Percentiles rank a stretch among this genome's conserved stretches.
Conservation (phyloP, 768 basidiomycete species). For the Podaxis sp. region DNA sequence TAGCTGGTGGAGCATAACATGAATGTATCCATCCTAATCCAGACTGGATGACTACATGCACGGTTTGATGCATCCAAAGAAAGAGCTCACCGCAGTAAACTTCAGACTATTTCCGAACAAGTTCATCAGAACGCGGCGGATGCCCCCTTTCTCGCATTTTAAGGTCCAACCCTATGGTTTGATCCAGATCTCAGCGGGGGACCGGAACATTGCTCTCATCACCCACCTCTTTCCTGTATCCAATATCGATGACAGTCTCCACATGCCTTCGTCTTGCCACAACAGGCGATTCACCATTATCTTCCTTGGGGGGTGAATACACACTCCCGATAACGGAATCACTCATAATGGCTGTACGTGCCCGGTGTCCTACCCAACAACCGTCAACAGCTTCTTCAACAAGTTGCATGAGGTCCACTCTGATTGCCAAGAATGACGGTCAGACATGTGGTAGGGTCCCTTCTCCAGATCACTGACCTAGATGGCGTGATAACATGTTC, state of each 20-base stretch:
- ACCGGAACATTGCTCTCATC: neutral
- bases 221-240: constrained; percentile 62
- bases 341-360: constrained; percentile 64
- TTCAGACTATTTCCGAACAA: constrained; percentile 92
- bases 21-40: constrained; percentile 77
- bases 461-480: constrained; percentile 41
- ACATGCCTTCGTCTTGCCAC: constrained; percentile 51
- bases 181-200: neutral
- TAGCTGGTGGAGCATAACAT: constrained; percentile 77
- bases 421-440: constrained; percentile 18
- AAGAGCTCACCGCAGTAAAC: constrained; percentile 70
- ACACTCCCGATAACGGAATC: constrained; percentile 88
- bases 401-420: constrained; percentile 76
- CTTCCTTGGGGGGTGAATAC: constrained; percentile 79
- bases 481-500: constrained; percentile 72
- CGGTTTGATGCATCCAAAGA: neutral
- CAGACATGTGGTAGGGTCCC: constrained; percentile 6
- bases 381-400: constrained; percentile 91
- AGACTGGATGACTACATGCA: constrained; percentile 5
- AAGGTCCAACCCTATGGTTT: constrained; percentile 73
- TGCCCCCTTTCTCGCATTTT: constrained; percentile 89
- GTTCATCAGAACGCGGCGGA: constrained; percentile 92
- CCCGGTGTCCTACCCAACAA: constrained; percentile 91
- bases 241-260: constrained; percentile 89
- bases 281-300: constrained; percentile 37